phyloP scores from a whole-genome alignment of 2,329 filamentous ascomycete species.

The Curvularia lunata region DNA sequence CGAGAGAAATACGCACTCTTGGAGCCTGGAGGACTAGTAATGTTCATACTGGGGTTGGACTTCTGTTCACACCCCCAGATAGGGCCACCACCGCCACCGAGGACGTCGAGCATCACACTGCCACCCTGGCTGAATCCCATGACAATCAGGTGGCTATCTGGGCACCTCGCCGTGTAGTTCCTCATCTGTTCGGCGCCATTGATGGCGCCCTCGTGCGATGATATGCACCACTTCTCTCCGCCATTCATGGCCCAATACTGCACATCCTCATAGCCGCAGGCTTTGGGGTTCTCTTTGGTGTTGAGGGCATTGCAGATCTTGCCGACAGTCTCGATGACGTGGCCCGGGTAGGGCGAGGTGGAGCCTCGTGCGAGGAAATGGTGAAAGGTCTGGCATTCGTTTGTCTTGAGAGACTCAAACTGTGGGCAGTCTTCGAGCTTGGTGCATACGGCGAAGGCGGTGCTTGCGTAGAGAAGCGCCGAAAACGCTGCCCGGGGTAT shows the following conservation, averaged over 20 bases:
- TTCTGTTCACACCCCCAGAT: constrained; percentile 35
- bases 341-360: constrained; percentile 37
- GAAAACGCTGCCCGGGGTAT: constrained; percentile 27
- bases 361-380: constrained; percentile 37
- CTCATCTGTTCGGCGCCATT: constrained; percentile 36
- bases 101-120: constrained; percentile 32
- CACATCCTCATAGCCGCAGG: constrained; percentile 38
- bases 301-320: constrained; percentile 36
- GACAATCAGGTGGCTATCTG: constrained; percentile 36
- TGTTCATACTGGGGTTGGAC: constrained; percentile 31
- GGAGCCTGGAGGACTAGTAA: constrained; percentile 28
- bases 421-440: constrained; percentile 37
- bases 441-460: constrained; percentile 32
- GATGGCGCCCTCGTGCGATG: constrained; percentile 34
- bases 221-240: constrained; percentile 34
- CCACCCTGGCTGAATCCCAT: constrained; percentile 40
- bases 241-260: constrained; percentile 36
- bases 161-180: constrained; percentile 36
- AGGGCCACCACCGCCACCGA: constrained; percentile 36
- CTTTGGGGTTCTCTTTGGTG: constrained; percentile 28
- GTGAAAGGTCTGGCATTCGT: constrained; percentile 35
- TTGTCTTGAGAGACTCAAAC: constrained; percentile 31
- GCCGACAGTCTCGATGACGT: constrained; percentile 35
- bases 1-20: constrained; percentile 19
- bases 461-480: constrained; percentile 26